These are phyloP conservation scores for Spencermartinsiella europaea DNA, from an alignment of 805 yeast genomes.

Conservation along the genomic window DNA sequence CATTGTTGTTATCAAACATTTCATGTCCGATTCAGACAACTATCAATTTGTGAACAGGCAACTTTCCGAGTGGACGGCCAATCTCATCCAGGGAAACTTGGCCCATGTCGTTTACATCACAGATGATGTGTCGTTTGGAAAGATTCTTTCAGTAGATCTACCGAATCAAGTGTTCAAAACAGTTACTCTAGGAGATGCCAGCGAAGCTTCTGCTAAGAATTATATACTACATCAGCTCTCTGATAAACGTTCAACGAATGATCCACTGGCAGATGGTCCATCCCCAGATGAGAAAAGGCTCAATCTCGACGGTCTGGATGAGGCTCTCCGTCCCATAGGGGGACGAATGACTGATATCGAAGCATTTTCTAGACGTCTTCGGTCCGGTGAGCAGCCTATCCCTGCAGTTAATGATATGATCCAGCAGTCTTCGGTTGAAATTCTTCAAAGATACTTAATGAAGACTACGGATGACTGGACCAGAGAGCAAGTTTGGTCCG, in stretches of 20 bases:
- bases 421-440: slow-evolving; percentile 79
- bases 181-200: slow-evolving; percentile 75
- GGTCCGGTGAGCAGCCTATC: slow-evolving; percentile 77
- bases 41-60: slow-evolving; percentile 66
- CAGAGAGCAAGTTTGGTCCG: slow-evolving; percentile 82
- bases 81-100: slow-evolving; percentile 63
- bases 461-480: slow-evolving; percentile 45
- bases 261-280: slow-evolving; percentile 1
- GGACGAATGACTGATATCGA: slow-evolving; percentile 94
- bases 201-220: slow-evolving; percentile 58
- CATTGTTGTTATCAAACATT: slow-evolving; percentile 76
- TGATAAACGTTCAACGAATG: slow-evolving; percentile 23
- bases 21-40: slow-evolving; percentile 50
- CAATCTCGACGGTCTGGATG: slow-evolving; percentile 51
- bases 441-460: slow-evolving; percentile 67
- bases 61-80: slow-evolving; percentile 85
- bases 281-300: slow-evolving; percentile 1
- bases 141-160: slow-evolving; percentile 60
- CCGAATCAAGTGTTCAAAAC: slow-evolving; percentile 85
- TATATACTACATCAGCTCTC: slow-evolving; percentile 35
- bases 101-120: slow-evolving; percentile 91
- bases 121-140: slow-evolving; percentile 74
- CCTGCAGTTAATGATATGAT: slow-evolving; percentile 78
- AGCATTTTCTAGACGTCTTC: slow-evolving; percentile 79
- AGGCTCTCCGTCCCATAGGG: slow-evolving; percentile 70